Base-by-base conservation (phyloP, 495 filamentous ascomycete species). In the Penicillium canariense region DNA sequence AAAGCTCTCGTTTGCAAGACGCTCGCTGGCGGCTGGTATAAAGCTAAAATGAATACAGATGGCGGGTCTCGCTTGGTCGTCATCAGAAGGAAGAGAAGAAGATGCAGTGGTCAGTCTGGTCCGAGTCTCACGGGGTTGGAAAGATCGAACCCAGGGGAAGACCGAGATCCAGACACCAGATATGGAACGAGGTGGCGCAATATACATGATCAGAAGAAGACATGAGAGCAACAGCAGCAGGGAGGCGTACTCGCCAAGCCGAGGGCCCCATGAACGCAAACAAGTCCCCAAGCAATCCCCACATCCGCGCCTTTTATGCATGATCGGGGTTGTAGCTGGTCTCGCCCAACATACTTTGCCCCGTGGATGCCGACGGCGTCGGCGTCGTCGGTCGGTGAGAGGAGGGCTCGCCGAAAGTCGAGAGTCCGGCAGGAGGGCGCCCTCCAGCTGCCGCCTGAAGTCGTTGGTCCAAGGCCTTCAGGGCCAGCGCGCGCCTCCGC, bases 401-500 rank as follows among this genome's bases (percentile, higher is more conserved):
- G 72, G 78, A 73, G 34, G 77, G 66, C 47, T 78, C 71, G 52
- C 31, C 54, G 15, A 62, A 73, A 50, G 62, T 45, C 1, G 69
- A 54, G 11, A 69, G 57, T 6, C 63, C 62, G 7, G 70, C 53
- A 28, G 73, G 70, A 25, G 62, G 44, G 49, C 65, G 71, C 25
- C 63, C 77, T 2, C 78, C 81, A 22, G 89, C 85, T 6, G 91
- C 91, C 28, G 90, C 88, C 70, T 96, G 85, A 47, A 98, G 72
- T 57, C 94, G 80, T 72, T 96, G 91, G 68, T 98, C 94, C 52
- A 98, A 72, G 12, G 91, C 94, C 67, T 90, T 91, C 34, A 98
- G 76, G 4, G 94, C 94, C 44, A 98, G 68, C 4, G 91, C 91
- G 58, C 94, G 81, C 68, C 94, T 82, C 52, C 94, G 76, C 75